These are phyloP conservation scores for button mushroom (Agaricus bisporus) DNA, from an alignment of 768 basidiomycete genomes.

Conservation along the genomic window DNA sequence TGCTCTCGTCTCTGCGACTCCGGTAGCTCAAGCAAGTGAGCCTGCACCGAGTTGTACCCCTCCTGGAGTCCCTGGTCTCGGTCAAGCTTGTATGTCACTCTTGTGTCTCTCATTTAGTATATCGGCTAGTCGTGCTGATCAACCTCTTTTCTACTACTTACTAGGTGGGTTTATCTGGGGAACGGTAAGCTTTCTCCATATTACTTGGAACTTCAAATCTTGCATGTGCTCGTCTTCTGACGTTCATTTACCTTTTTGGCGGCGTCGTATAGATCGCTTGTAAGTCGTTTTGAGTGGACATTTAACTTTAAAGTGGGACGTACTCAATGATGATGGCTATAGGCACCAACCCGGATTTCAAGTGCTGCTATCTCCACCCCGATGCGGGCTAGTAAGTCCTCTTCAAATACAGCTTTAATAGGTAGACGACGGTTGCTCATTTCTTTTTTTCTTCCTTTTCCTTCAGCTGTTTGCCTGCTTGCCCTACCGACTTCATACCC, in stretches of 20 bases:
- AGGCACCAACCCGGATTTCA: neutral
- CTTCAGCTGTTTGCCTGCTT: no score
- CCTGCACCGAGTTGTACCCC: neutral
- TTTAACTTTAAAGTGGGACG: no score
- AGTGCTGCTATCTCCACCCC: neutral
- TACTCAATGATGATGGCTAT: neutral
- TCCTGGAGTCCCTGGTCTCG: neutral
- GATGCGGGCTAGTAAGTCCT: no score
- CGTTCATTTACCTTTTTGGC: no score
- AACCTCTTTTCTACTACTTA: no score
- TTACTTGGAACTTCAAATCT: neutral
- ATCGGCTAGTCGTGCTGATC: no score
- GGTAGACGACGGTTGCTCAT: no score
- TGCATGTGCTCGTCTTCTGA: no score
- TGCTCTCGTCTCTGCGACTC: neutral
- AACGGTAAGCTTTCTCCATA: neutral
- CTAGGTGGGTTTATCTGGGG: constrained; percentile 4
- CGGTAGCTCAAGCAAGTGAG: neutral
- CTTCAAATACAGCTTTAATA: no score
- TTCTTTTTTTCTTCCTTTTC: no score
- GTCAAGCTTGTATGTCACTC: neutral
- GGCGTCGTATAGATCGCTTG: neutral
- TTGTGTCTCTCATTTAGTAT: no score
- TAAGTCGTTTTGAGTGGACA: neutral
- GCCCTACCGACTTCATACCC: no score